phyloP scores from a whole-genome alignment of 208 protist species.

The Histomonas meleagridis region DNA sequence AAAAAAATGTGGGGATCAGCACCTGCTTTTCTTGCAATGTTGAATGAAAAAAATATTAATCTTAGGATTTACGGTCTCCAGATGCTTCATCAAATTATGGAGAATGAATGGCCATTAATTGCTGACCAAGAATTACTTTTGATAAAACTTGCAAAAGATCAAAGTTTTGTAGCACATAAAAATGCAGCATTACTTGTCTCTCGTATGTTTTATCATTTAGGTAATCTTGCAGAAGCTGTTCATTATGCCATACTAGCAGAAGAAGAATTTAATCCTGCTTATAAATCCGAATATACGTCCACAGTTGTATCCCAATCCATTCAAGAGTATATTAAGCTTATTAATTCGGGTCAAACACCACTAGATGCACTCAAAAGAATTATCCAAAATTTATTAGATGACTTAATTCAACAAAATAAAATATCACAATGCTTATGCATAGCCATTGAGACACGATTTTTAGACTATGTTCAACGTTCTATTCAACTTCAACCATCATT shows the following conservation, averaged over 20 bases:
- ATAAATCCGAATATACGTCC: not conserved
- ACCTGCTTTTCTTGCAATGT: not conserved
- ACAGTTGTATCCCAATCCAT: not conserved
- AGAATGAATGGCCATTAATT: slow-evolving; percentile 30
- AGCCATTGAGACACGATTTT: not conserved
- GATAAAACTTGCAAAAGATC: not conserved
- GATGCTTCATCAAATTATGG: not conserved
- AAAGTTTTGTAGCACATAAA: not conserved
- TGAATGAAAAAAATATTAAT: not conserved
- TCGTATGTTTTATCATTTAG: not conserved
- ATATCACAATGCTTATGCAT: not conserved
- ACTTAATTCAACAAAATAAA: not conserved
- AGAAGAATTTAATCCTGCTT: not conserved
- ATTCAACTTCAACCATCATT: not conserved
- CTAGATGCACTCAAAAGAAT: not conserved
- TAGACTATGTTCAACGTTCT: not conserved
- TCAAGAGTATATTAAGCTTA: not conserved
- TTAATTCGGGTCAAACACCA: not conserved
- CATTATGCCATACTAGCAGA: not conserved
- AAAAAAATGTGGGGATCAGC: not conserved
- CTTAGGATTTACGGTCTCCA: not conserved
- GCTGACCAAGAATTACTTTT: not conserved
- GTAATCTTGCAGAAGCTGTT: not conserved
- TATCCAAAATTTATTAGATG: not conserved
- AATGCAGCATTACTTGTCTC: not conserved